These are phyloP conservation scores for Zea mays DNA, from an alignment of 176 grass and related monocot genomes.

Conservation along the genomic window Zm-B73-REFERENCE-NAM-5.0 NC_050097.1:17548001-17548500, in stretches of 20 bases:
- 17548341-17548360: not conserved
- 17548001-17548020: not conserved
- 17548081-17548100: not conserved
- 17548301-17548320: conserved; percentile 1
- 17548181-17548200: conserved; percentile 27
- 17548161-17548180: conserved; percentile 24
- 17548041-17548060: not conserved
- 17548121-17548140: conserved; percentile 23
- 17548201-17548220: not conserved
- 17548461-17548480: too few relatives aligned
- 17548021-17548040: not conserved
- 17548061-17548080: not conserved
- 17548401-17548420: too few relatives aligned
- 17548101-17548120: conserved; percentile 8
- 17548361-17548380: too few relatives aligned
- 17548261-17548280: not conserved
- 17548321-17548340: conserved; percentile 1
- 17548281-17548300: not conserved
- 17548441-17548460: too few relatives aligned
- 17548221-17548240: not conserved
- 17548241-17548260: conserved; percentile 25
- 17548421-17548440: too few relatives aligned
- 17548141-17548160: conserved; percentile 14
- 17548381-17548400: too few relatives aligned
- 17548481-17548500: too few relatives aligned